Percentiles rank a stretch among this genome's conserved stretches.
Conservation (phyloP, 768 basidiomycete species). For the Pholiota microspora region DNA sequence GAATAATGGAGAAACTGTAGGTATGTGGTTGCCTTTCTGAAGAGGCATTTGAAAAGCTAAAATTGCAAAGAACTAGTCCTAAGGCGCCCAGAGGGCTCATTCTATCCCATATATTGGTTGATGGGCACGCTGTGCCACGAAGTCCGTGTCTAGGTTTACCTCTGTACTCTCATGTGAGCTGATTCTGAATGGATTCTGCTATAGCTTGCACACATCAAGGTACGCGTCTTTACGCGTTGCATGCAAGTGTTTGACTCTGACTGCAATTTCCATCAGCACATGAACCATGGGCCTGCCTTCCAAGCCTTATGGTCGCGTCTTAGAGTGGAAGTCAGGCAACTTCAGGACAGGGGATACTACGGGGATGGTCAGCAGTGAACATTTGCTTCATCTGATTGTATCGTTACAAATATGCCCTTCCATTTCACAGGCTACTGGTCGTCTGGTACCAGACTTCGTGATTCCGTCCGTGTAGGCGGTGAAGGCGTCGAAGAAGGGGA, state of each 20-base stretch:
- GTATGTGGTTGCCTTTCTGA: slow-evolving; percentile 29
- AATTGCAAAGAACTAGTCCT: slow-evolving; percentile 67
- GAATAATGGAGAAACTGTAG: slow-evolving; percentile 80
- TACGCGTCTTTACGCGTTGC: slow-evolving; percentile 20
- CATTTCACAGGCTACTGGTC: slow-evolving; percentile 72
- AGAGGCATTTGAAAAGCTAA: background rate
- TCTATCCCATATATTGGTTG: slow-evolving; percentile 63
- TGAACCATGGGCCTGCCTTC: slow-evolving; percentile 77
- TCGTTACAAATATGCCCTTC: background rate
- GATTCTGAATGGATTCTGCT: slow-evolving; percentile 6
- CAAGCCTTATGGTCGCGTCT: slow-evolving; percentile 73
- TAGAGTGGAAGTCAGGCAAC: slow-evolving; percentile 57
- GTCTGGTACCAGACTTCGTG: slow-evolving; percentile 65
- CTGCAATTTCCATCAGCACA: slow-evolving; percentile 47
- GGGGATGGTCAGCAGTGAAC: slow-evolving; percentile 69
- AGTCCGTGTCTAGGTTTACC: slow-evolving; percentile 37
- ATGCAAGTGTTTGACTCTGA: background rate
- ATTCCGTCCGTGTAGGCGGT: slow-evolving; percentile 55
- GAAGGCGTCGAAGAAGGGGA: slow-evolving; percentile 53
- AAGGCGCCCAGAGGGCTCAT: slow-evolving; percentile 55
- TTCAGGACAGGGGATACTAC: slow-evolving; percentile 78
- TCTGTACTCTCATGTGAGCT: slow-evolving; percentile 6
- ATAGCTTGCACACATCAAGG: slow-evolving; percentile 84
- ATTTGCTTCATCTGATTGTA: background rate
- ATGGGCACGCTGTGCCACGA: slow-evolving; percentile 84